Conservation (phyloP, 2,329 filamentous ascomycete species). For the Nectriaceae sp. region DNA sequence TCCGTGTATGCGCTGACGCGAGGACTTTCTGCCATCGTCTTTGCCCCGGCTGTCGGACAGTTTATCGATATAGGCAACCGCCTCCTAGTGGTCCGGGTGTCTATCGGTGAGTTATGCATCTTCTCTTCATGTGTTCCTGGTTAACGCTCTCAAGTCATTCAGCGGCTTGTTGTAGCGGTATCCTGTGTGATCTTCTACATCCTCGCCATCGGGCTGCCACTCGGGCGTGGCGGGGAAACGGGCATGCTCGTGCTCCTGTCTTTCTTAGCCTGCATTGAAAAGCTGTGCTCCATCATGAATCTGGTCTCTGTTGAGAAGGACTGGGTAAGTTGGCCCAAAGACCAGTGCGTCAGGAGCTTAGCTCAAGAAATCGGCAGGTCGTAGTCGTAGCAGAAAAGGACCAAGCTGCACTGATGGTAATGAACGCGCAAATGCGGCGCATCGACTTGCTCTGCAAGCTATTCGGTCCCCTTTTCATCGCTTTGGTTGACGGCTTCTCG, state of each 20-base stretch:
- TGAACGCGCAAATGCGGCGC: constrained; percentile 59
- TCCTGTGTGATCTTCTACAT: constrained; percentile 48
- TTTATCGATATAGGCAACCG: constrained; percentile 57
- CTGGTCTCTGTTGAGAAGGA: constrained; percentile 68
- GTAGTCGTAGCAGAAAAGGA: constrained; percentile 20
- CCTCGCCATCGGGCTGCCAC: constrained; percentile 1
- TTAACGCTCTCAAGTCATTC: constrained; percentile 26
- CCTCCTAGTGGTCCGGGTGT: constrained; percentile 48
- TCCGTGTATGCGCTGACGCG: constrained; percentile 67
- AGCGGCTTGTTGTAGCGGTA: constrained; percentile 43
- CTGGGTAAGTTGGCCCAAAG: constrained; percentile 62
- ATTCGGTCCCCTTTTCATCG: constrained; percentile 53
- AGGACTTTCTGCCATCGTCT: constrained; percentile 55
- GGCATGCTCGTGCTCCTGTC: constrained; percentile 38
- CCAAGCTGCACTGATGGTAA: constrained; percentile 18
- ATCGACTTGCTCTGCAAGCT: constrained; percentile 63
- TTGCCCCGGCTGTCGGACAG: constrained; percentile 58
- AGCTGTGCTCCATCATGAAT: constrained; percentile 64
- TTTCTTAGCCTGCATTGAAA: constrained; percentile 65
- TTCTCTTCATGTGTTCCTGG: too few relatives aligned
- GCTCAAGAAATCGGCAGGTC: too few relatives aligned
- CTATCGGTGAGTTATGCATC: constrained; percentile 42
- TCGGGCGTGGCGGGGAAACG: not conserved
- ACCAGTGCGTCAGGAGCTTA: too few relatives aligned
- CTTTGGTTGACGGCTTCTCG: constrained; percentile 49